Conservation (phyloP, 2,329 filamentous ascomycete species). For the Cytospora piceicola region DNA sequence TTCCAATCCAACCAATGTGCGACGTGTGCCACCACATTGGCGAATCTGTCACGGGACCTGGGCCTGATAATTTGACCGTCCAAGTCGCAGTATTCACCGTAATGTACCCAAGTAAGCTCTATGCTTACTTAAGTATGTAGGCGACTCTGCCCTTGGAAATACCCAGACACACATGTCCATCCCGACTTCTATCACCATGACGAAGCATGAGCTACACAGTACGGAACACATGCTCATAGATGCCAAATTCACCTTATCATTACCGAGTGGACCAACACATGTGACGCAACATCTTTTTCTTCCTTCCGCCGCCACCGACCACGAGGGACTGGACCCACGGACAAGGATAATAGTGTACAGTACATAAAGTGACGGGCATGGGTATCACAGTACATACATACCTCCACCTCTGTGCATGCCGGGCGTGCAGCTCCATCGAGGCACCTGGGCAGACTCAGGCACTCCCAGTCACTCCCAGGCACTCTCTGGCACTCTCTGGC, state of each 20-base stretch:
- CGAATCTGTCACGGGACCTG: slow-evolving; percentile 21
- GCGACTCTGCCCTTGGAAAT: background rate
- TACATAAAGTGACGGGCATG: slow-evolving; percentile 21
- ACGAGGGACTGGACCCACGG: slow-evolving; percentile 24
- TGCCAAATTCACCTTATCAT: background rate
- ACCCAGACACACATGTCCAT: slow-evolving; percentile 1
- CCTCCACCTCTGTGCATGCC: slow-evolving; percentile 16
- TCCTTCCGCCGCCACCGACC: slow-evolving; percentile 14
- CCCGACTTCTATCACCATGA: background rate
- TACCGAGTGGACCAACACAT: background rate
- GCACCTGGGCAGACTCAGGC: slow-evolving; percentile 11
- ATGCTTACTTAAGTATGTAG: background rate
- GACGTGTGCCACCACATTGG: slow-evolving; percentile 22
- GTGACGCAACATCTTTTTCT: background rate
- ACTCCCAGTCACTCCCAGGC: background rate
- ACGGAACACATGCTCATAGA: background rate
- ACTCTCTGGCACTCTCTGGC: background rate
- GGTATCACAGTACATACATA: slow-evolving; percentile 21
- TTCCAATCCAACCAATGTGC: slow-evolving; percentile 1
- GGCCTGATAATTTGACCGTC: slow-evolving; percentile 10
- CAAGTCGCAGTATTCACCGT: background rate
- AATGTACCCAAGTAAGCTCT: no score
- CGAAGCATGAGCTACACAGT: background rate
- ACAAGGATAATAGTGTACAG: slow-evolving; percentile 8
- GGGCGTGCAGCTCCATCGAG: slow-evolving; percentile 19